These are phyloP conservation scores for Ophiostoma montium DNA, from an alignment of 2,329 filamentous ascomycete genomes.

Conservation along the genomic window DNA sequence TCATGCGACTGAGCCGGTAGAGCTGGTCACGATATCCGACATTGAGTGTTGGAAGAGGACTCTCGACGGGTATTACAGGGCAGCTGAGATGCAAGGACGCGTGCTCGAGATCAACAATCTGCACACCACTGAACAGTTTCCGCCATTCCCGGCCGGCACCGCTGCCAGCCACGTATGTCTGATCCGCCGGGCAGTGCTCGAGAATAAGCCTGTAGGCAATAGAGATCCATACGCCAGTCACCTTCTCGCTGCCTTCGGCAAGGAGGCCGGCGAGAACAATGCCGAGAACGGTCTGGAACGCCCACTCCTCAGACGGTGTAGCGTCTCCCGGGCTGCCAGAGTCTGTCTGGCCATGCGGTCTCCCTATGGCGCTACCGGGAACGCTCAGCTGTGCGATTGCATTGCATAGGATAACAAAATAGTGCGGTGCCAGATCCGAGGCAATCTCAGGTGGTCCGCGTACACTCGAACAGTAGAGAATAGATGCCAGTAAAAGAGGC, in stretches of 20 bases:
- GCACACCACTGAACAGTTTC: constrained; percentile 12
- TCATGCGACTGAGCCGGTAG: constrained; percentile 12
- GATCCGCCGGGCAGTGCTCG: constrained; percentile 10
- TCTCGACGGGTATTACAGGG: constrained; percentile 9
- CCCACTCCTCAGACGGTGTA: constrained; percentile 10
- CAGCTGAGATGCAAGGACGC: constrained; percentile 12
- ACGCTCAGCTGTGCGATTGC: constrained; percentile 12
- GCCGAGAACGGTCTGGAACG: constrained; percentile 12
- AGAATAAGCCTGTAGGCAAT: constrained; percentile 12
- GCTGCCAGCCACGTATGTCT: not conserved
- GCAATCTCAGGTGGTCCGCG: constrained; percentile 7
- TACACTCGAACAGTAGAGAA: constrained; percentile 25
- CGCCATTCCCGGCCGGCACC: constrained; percentile 8
- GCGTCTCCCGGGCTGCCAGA: not conserved
- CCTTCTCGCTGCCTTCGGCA: constrained; percentile 8
- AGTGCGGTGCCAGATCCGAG: constrained; percentile 10
- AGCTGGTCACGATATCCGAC: constrained; percentile 9
- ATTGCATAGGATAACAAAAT: constrained; percentile 10
- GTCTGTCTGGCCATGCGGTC: not conserved
- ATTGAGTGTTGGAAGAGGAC: constrained; percentile 8
- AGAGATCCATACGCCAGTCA: constrained; percentile 11
- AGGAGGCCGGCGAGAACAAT: constrained; percentile 12
- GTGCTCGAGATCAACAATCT: constrained; percentile 13
- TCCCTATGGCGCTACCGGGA: constrained; percentile 8
- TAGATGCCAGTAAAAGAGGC: constrained; percentile 28